Evolutionary conservation across 768 basidiomycete species (phyloP).

Genomic region (Leccinum broughii): DNA sequence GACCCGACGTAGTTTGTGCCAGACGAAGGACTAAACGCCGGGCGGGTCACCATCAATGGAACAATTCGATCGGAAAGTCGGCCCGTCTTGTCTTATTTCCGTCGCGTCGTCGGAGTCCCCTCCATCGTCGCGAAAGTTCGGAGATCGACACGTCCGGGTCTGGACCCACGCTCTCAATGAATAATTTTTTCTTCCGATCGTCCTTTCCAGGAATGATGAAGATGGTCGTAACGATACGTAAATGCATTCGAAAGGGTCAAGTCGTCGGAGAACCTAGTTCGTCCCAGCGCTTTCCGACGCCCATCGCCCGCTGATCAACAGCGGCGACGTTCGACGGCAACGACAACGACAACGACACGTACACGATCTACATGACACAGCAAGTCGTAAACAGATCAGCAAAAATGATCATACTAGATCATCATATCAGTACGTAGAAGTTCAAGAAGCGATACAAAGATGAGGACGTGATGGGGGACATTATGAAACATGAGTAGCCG

Average conservation of each 20-base stretch:
- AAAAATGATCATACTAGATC: background rate
- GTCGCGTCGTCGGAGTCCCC: background rate
- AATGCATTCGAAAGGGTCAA: background rate
- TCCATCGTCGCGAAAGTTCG: background rate
- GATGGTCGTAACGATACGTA: background rate
- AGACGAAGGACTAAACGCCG: background rate
- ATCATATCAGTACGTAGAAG: background rate
- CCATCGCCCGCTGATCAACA: background rate
- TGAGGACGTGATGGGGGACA: background rate
- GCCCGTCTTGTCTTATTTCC: background rate
- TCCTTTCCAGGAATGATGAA: background rate
- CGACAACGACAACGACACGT: background rate
- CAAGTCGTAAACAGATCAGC: constrained; percentile 3
- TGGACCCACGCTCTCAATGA: background rate
- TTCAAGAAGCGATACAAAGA: background rate
- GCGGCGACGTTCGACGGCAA: background rate
- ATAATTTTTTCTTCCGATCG: background rate
- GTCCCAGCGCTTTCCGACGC: background rate
- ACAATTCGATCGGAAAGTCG: background rate
- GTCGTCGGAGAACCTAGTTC: background rate
- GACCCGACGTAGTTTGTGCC: background rate
- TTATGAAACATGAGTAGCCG: background rate
- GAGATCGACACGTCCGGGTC: background rate
- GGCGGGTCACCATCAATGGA: background rate
- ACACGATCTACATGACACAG: background rate